A percentile compares a stretch with the other conserved stretches of the same genome.
Conservation (phyloP, 2,329 filamentous ascomycete species). For the Sporothrix mexicana region DNA sequence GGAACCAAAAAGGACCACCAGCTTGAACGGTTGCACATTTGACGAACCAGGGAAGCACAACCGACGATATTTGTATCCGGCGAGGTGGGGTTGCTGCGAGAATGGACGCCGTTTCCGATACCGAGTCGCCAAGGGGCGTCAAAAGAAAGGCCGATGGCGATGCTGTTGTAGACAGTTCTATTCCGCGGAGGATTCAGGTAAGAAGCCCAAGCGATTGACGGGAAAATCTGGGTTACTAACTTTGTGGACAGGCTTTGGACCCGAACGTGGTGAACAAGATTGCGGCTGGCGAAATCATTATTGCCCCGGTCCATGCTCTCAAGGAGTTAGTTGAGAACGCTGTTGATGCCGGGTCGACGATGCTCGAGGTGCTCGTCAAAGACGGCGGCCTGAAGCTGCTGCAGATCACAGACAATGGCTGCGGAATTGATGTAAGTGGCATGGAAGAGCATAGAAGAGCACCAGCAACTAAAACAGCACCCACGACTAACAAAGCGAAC, state of each 20-base stretch:
- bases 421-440: slow-evolving; percentile 79
- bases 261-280: slow-evolving; percentile 98
- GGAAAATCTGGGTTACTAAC: neutral
- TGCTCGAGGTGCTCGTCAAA: slow-evolving; percentile 88
- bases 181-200: slow-evolving; percentile 55
- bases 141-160: slow-evolving; percentile 34
- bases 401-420: slow-evolving; percentile 96
- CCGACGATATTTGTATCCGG: neutral
- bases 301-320: slow-evolving; percentile 91
- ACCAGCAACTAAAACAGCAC: neutral
- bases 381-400: slow-evolving; percentile 93
- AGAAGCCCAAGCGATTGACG: slow-evolving; percentile 35
- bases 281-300: slow-evolving; percentile 96
- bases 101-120: neutral
- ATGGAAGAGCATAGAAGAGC: neutral
- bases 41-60: neutral
- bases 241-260: slow-evolving; percentile 71
- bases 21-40: too few species aligned
- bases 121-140: slow-evolving; percentile 27
- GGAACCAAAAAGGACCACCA: too few species aligned
- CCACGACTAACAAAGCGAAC: slow-evolving; percentile 32
- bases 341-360: slow-evolving; percentile 94
- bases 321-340: slow-evolving; percentile 98
- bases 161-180: neutral
- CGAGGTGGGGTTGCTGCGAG: slow-evolving; percentile 30